Percentiles rank a stretch among this genome's conserved stretches.
Evolutionary conservation across 2,329 filamentous ascomycete genomes (phyloP).

Genomic region (Xylaria sp.): DNA sequence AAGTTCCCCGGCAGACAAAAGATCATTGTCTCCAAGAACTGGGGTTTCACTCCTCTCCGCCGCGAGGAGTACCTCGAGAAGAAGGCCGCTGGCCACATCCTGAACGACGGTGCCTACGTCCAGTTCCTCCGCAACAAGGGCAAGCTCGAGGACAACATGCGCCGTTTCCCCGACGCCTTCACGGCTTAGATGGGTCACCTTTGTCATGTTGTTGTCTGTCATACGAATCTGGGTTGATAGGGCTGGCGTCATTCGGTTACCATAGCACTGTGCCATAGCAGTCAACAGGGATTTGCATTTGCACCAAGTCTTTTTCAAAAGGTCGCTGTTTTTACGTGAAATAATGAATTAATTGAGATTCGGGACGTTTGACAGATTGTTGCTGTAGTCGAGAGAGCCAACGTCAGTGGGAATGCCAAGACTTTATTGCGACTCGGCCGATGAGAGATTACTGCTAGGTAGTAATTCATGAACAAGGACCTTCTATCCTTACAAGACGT

Average conservation of each 20-base stretch:
- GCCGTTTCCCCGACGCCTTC: slow-evolving; percentile 93
- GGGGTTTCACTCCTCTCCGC: slow-evolving; percentile 98
- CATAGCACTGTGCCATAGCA: slow-evolving; percentile 32
- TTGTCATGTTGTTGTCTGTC: slow-evolving; percentile 21
- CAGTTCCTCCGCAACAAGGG: slow-evolving; percentile 98
- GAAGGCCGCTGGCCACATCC: slow-evolving; percentile 88
- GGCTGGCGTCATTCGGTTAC: slow-evolving; percentile 32
- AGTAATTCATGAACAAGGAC: no score
- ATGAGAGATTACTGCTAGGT: no score
- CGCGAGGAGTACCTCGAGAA: slow-evolving; percentile 96
- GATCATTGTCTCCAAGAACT: slow-evolving; percentile 99
- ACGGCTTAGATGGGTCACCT: slow-evolving; percentile 39
- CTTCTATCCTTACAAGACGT: no score
- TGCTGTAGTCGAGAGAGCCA: background rate
- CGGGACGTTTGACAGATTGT: background rate
- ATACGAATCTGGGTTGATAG: slow-evolving; percentile 31
- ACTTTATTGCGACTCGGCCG: no score
- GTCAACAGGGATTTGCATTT: slow-evolving; percentile 35
- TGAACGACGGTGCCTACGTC: slow-evolving; percentile 98
- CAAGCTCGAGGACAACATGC: slow-evolving; percentile 77
- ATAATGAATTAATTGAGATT: background rate
- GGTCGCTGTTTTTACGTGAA: background rate
- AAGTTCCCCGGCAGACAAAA: slow-evolving; percentile 99
- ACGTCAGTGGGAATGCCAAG: no score
- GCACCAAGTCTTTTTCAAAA: slow-evolving; percentile 16